Base-by-base conservation (phyloP, 208 protist species). In the Trypanosoma theileri region DNA sequence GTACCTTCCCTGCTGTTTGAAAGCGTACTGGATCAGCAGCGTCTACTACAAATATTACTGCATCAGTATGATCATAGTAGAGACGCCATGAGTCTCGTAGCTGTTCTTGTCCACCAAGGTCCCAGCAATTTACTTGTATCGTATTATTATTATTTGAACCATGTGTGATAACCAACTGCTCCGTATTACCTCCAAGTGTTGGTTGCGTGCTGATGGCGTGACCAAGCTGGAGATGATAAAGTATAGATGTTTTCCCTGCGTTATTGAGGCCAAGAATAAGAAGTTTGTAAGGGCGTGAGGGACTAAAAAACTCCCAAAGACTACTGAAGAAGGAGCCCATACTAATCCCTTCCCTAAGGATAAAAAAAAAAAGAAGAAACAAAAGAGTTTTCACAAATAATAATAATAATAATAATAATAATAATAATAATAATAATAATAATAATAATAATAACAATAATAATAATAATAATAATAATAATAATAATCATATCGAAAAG, bases 181-280 rank as follows among this genome's bases (percentile, higher is more conserved):
- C 97, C 3, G 97, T 94, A 86, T 99, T 98, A 71, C 97, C 91
- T 31, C 98, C 95, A 28, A 99, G 96, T 14, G 98, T 99, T 16
- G 98, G 98, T 75, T 99, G 98, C 6, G 98, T 99, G 10, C 89
- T 89, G 46, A 99, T 98, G 40, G 92, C 74, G 82, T 99, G 94
- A 9, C 95, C 97, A 10, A 99, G 80, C 70, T 99, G 98, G 11
- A 99, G 77, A 67, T 99, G 97, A 79, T 99, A 99, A 0, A 99
- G 79, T 54, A 99, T 98, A 12, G 97, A 98, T 3, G 98, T 99
- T 78, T 99, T 99, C 35, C 98, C 98, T 19, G 96, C 97, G 62
- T 98, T 98, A 80, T 99, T 97, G 21, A 99, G 89, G 19, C 96
- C 96, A 31, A 98, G 77, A 66, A 98, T 98, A 48, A 98, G 78